Evolutionary conservation across 176 grass and related monocot species (phyloP), one percentile per base, ranked within the genome.

Genomic region (Dactylis glomerata): DNA sequence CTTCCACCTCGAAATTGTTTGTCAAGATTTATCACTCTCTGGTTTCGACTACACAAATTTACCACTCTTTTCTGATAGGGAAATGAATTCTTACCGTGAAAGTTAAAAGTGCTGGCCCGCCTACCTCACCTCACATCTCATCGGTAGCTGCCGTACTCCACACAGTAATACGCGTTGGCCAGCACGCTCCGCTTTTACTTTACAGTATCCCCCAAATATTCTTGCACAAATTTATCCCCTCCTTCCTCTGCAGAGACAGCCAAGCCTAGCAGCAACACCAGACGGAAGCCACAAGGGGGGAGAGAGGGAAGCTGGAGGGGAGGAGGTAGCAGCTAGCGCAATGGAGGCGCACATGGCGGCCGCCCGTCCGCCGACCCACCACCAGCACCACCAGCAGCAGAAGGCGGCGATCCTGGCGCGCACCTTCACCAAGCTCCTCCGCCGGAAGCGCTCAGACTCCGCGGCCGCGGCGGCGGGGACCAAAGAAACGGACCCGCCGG

Each of bases 401-500:
- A 94, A 89, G 83, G 49, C 91, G 61, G 88, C 81, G 15, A 82
- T 38, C 63, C 51, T 96, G 8, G 84, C 89, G 26, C 88, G 87
- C 73, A 84, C 91, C 16, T 84, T 94, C 81, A 94, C 84, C 63
- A 99, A 96, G 88, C 83, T 99, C 16, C 89, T 94, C 10, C 88
- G 91, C 71, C 89, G 92, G 62, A 88, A 91, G 71, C 86, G 84
- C 40, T 33, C 54, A 31, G 85, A 86, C 2, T 28, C 79, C 30
- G 67, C 47, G 7, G 75, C 69, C 34, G 56, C 68, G 50, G 51
- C 4, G 23, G 57, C 6, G 6, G 51, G 3, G 9, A 38, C 15
- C 68, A 50, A 30, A 51, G 82, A 31, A 10, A 17, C 44, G 2
- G 86, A 68, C 7, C 49, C 61, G 69, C 36, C 59, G 27, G 5